Evolutionary conservation across 768 basidiomycete species (phyloP).

Genomic region (Serendipita indica): DNA sequence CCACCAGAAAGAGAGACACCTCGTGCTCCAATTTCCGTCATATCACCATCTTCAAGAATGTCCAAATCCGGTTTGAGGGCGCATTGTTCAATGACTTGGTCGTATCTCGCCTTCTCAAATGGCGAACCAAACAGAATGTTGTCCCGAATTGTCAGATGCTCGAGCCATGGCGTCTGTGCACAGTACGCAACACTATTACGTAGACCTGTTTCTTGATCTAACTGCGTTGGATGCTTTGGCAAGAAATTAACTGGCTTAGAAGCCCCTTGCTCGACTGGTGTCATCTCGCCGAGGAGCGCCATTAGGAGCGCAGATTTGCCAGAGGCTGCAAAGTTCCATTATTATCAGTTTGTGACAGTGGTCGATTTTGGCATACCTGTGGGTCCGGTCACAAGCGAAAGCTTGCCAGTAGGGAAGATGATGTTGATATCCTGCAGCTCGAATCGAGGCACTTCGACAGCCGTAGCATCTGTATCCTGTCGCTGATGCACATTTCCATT

Average conservation of each 20-base stretch:
- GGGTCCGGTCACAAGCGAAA: slow-evolving; percentile 25
- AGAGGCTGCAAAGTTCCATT: not conserved
- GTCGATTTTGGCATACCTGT: slow-evolving; percentile 21
- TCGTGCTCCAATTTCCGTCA: slow-evolving; percentile 62
- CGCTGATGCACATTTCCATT: not conserved
- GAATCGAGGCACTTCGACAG: slow-evolving; percentile 14
- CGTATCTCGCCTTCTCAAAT: slow-evolving; percentile 52
- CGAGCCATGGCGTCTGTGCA: slow-evolving; percentile 56
- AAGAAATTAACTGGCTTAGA: slow-evolving; percentile 18
- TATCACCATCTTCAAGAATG: slow-evolving; percentile 74
- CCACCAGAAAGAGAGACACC: slow-evolving; percentile 21
- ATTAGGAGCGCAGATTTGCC: slow-evolving; percentile 15
- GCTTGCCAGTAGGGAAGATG: slow-evolving; percentile 23
- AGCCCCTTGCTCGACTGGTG: not conserved
- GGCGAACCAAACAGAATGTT: slow-evolving; percentile 72
- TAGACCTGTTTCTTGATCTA: slow-evolving; percentile 23
- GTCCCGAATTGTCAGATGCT: slow-evolving; percentile 58
- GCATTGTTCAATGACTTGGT: slow-evolving; percentile 67
- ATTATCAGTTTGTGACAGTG: not conserved
- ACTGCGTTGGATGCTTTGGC: slow-evolving; percentile 21
- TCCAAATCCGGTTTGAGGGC: slow-evolving; percentile 69
- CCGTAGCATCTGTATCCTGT: not conserved
- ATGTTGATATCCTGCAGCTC: slow-evolving; percentile 24
- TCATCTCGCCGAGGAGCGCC: slow-evolving; percentile 22
- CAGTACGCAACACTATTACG: slow-evolving; percentile 47